Evolutionary conservation across 176 grass and related monocot species (phyloP).

Genomic region (Miscanthus lutarioriparius): DNA sequence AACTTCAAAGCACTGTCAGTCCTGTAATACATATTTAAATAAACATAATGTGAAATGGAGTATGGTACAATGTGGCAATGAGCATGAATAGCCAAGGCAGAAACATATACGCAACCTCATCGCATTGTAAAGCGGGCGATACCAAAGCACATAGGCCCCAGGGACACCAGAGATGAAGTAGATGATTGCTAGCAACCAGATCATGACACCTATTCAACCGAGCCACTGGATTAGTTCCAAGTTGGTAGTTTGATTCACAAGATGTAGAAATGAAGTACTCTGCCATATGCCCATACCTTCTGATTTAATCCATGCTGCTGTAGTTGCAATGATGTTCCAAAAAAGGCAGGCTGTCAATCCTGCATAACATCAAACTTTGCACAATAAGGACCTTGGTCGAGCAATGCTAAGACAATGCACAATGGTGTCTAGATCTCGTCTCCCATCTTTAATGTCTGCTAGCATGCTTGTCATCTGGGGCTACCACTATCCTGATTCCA

Average conservation of each 20-base stretch:
- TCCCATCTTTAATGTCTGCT: conserved; percentile 1
- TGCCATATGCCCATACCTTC: conserved; percentile 71
- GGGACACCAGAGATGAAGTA: conserved; percentile 95
- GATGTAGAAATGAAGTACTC: neutral
- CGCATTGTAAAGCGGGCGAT: conserved; percentile 90
- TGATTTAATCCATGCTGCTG: conserved; percentile 92
- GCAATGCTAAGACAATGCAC: conserved; percentile 11
- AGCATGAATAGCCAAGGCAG: conserved; percentile 11
- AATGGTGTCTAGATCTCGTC: neutral
- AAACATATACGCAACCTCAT: conserved; percentile 67
- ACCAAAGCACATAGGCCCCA: conserved; percentile 89
- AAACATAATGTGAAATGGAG: conserved; percentile 20
- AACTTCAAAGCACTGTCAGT: conserved; percentile 95
- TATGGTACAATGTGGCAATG: neutral
- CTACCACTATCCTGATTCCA: conserved; percentile 3
- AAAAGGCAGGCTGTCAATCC: conserved; percentile 77
- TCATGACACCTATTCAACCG: conserved; percentile 66
- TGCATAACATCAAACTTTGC: conserved; percentile 49
- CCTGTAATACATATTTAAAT: conserved; percentile 50
- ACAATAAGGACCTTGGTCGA: conserved; percentile 21
- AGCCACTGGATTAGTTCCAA: conserved; percentile 18
- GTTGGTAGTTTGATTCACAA: conserved; percentile 2
- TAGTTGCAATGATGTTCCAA: conserved; percentile 86
- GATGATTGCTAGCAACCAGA: conserved; percentile 96
- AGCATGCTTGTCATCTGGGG: neutral